These are phyloP conservation scores for Ganoderma resinaceum DNA, from an alignment of 1,284 basidiomycete genomes.

Conservation along the genomic window DNA sequence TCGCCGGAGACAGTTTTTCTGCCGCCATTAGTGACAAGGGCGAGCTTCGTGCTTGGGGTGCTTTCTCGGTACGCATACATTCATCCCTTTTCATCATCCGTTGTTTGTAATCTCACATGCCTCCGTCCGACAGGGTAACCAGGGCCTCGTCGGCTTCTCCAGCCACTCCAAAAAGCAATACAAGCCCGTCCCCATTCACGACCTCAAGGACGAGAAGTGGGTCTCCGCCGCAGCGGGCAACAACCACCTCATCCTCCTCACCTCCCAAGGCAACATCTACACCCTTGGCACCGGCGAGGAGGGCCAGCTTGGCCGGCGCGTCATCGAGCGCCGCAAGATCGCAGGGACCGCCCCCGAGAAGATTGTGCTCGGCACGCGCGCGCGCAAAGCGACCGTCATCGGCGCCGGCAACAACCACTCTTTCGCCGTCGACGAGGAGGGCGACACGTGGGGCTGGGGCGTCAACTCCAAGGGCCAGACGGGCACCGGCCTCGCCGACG, in stretches of 20 bases:
- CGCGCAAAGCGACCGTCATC: conserved; percentile 76
- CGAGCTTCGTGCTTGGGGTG: conserved; percentile 89
- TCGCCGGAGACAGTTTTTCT: conserved; percentile 87
- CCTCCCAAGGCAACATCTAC: conserved; percentile 84
- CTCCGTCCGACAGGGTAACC: conserved; percentile 61
- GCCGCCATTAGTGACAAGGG: conserved; percentile 83
- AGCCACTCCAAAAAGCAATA: conserved; percentile 71
- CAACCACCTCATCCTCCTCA: conserved; percentile 89
- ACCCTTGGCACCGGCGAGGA: conserved; percentile 91
- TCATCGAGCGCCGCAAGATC: conserved; percentile 84
- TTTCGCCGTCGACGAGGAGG: conserved; percentile 86
- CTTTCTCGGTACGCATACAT: conserved; percentile 73
- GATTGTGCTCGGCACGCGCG: conserved; percentile 72
- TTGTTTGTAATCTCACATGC: conserved; percentile 17
- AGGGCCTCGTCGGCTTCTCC: conserved; percentile 89
- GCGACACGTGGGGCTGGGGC: conserved; percentile 92
- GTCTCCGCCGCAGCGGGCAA: conserved; percentile 80
- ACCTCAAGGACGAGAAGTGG: conserved; percentile 78
- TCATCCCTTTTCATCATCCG: neutral
- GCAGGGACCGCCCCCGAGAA: conserved; percentile 86
- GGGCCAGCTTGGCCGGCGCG: conserved; percentile 85
- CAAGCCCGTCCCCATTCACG: conserved; percentile 73
- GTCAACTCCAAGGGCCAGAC: conserved; percentile 82
- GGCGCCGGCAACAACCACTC: conserved; percentile 88
- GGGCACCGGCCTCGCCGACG: conserved; percentile 58